Evolutionary conservation across 2,329 filamentous ascomycete genomes (phyloP).

Genomic region (Colletotrichum spinosum): DNA sequence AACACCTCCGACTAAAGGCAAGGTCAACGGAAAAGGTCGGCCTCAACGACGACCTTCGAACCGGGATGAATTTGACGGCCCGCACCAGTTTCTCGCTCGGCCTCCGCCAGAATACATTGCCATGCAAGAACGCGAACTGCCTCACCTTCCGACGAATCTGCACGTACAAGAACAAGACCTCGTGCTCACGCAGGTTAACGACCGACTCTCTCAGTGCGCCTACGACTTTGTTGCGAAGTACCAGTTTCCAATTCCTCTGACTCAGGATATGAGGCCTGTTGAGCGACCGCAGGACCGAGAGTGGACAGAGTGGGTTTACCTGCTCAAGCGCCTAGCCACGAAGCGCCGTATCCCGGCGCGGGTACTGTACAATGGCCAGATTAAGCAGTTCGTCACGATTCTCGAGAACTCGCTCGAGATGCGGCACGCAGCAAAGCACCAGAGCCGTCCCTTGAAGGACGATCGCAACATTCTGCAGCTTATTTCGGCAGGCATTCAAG

Average conservation of each 20-base stretch:
- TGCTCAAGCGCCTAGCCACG: constrained; percentile 86
- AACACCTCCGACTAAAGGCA: constrained; percentile 56
- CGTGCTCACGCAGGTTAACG: constrained; percentile 84
- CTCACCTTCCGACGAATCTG: constrained; percentile 84
- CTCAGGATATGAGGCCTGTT: constrained; percentile 83
- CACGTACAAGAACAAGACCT: constrained; percentile 87
- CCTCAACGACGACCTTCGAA: constrained; percentile 80
- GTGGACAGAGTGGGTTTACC: constrained; percentile 93
- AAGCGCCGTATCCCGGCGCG: constrained; percentile 87
- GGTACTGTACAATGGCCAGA: constrained; percentile 88
- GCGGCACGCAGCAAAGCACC: constrained; percentile 86
- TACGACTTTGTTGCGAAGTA: constrained; percentile 94
- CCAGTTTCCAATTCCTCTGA: constrained; percentile 88
- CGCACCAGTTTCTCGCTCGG: constrained; percentile 82
- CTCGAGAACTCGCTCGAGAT: constrained; percentile 90
- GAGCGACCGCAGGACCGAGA: constrained; percentile 81
- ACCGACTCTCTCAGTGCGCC: constrained; percentile 85
- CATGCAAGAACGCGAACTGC: constrained; percentile 82
- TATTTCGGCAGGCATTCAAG: constrained; percentile 87
- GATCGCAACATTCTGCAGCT: constrained; percentile 90
- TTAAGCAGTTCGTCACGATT: constrained; percentile 90
- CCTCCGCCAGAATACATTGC: constrained; percentile 78
- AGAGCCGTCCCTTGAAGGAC: constrained; percentile 85
- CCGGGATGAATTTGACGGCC: constrained; percentile 90
- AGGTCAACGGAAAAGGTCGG: constrained; percentile 59